Percentiles rank a stretch among this genome's conserved stretches.
Evolutionary conservation across 768 basidiomycete species (phyloP).

Genomic region (Boletus rubroflammeus): DNA sequence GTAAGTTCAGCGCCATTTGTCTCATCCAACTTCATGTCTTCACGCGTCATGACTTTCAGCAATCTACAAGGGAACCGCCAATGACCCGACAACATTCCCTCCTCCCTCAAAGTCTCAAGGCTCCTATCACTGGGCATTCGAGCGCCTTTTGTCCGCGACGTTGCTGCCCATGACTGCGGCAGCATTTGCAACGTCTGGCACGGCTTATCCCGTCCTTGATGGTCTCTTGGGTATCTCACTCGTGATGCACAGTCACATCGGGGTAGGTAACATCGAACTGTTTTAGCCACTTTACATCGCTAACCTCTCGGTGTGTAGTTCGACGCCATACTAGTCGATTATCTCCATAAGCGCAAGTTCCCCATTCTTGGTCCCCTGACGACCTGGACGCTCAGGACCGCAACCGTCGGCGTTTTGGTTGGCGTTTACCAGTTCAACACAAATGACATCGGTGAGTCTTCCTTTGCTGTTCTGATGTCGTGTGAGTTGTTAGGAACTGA

Average conservation of each 20-base stretch:
- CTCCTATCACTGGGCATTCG: constrained; percentile 91
- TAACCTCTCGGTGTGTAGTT: constrained; percentile 45
- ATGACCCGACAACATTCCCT: constrained; percentile 92
- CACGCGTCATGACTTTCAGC: constrained; percentile 40
- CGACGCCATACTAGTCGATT: constrained; percentile 77
- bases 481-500: neutral
- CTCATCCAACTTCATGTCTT: neutral
- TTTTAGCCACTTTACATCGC: neutral
- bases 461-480: neutral
- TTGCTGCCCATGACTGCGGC: constrained; percentile 87
- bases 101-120: constrained; percentile 77
- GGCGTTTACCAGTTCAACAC: constrained; percentile 99
- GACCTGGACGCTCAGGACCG: constrained; percentile 74
- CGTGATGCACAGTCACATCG: constrained; percentile 94
- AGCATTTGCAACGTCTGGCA: constrained; percentile 75
- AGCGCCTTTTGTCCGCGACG: constrained; percentile 82
- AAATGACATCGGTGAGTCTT: constrained; percentile 85
- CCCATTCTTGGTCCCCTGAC: constrained; percentile 66
- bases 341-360: constrained; percentile 91
- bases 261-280: constrained; percentile 45
- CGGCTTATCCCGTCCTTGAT: constrained; percentile 81
- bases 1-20: constrained; percentile 39
- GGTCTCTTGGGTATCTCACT: constrained; percentile 84
- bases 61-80: constrained; percentile 86
- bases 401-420: constrained; percentile 78